These are phyloP conservation scores for Cladobotryum protrusum DNA, from an alignment of 2,329 filamentous ascomycete genomes.

Conservation along the genomic window DNA sequence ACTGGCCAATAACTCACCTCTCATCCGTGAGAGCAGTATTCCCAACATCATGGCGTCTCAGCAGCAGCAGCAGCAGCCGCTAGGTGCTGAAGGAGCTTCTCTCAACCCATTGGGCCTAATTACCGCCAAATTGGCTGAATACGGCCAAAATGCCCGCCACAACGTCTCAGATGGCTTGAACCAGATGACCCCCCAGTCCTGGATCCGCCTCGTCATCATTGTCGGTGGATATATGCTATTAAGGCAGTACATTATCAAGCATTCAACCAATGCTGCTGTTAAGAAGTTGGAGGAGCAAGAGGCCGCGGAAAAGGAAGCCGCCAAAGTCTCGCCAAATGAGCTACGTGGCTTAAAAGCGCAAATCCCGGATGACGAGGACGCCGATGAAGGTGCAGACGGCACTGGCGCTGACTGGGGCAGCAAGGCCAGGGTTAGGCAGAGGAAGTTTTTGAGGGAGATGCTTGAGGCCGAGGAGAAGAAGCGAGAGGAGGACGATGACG, in stretches of 20 bases:
- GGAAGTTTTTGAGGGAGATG: conserved; percentile 58
- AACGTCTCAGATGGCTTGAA: conserved; percentile 46
- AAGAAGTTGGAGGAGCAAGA: conserved; percentile 57
- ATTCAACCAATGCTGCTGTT: conserved; percentile 57
- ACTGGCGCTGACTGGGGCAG: conserved; percentile 59
- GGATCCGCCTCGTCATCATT: conserved; percentile 64
- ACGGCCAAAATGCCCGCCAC: conserved; percentile 34
- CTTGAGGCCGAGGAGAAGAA: conserved; percentile 57
- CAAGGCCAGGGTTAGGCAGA: conserved; percentile 63
- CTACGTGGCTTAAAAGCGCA: conserved; percentile 52
- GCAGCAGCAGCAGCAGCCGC: conserved; percentile 21
- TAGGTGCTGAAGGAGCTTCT: conserved; percentile 19
- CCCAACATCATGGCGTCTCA: conserved; percentile 7
- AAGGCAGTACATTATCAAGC: conserved; percentile 67
- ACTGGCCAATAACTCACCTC: background rate
- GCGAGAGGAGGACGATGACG: conserved; percentile 59
- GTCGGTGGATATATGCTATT: conserved; percentile 68
- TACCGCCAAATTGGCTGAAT: conserved; percentile 27
- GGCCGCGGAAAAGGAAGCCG: conserved; percentile 39
- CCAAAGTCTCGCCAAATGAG: conserved; percentile 58
- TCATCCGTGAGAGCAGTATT: background rate
- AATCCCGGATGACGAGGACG: conserved; percentile 47
- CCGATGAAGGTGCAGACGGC: conserved; percentile 38
- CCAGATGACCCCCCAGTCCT: conserved; percentile 46
- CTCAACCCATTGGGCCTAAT: conserved; percentile 31